phyloP scores from a whole-genome alignment of 495 filamentous ascomycete species.

The Penicillium alfredii region DNA sequence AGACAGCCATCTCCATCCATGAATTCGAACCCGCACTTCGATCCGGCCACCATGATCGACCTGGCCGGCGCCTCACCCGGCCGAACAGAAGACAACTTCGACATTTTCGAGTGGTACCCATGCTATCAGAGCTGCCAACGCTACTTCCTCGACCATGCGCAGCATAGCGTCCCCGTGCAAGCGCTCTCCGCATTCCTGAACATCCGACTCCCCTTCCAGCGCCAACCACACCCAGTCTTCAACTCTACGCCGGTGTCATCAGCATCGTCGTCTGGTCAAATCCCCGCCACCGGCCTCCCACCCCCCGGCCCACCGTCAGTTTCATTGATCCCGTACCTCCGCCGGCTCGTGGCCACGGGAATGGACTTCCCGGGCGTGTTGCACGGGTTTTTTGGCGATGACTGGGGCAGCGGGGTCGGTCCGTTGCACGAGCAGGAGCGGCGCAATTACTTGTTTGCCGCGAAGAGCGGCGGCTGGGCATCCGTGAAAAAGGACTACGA shows the following conservation, averaged over 20 bases:
- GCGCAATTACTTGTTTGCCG: slow-evolving; percentile 90
- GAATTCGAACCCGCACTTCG: slow-evolving; percentile 33
- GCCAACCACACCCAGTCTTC: slow-evolving; percentile 31
- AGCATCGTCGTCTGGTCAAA: slow-evolving; percentile 25
- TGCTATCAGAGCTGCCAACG: slow-evolving; percentile 85
- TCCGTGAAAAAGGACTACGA: slow-evolving; percentile 87
- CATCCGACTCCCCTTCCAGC: slow-evolving; percentile 55
- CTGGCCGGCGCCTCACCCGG: slow-evolving; percentile 32
- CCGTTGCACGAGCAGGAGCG: slow-evolving; percentile 83
- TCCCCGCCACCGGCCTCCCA: slow-evolving; percentile 17
- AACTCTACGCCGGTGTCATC: slow-evolving; percentile 29
- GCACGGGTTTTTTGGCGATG: slow-evolving; percentile 92
- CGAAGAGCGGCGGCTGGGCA: slow-evolving; percentile 85
- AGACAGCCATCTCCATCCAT: slow-evolving; percentile 22
- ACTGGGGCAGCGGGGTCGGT: slow-evolving; percentile 74
- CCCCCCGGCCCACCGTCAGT: slow-evolving; percentile 43
- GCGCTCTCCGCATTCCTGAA: slow-evolving; percentile 90
- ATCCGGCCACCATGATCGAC: slow-evolving; percentile 38
- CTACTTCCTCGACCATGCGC: slow-evolving; percentile 90
- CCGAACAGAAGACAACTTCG: slow-evolving; percentile 44
- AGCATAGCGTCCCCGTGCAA: slow-evolving; percentile 76
- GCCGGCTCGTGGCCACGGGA: slow-evolving; percentile 84
- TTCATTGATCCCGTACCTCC: slow-evolving; percentile 82
- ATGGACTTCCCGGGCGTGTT: slow-evolving; percentile 80
- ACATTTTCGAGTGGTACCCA: slow-evolving; percentile 92